A percentile compares a stretch with the other conserved stretches of the same genome.
phyloP scores from a whole-genome alignment of 768 basidiomycete genomes.

The Tylopilus sp. region DNA sequence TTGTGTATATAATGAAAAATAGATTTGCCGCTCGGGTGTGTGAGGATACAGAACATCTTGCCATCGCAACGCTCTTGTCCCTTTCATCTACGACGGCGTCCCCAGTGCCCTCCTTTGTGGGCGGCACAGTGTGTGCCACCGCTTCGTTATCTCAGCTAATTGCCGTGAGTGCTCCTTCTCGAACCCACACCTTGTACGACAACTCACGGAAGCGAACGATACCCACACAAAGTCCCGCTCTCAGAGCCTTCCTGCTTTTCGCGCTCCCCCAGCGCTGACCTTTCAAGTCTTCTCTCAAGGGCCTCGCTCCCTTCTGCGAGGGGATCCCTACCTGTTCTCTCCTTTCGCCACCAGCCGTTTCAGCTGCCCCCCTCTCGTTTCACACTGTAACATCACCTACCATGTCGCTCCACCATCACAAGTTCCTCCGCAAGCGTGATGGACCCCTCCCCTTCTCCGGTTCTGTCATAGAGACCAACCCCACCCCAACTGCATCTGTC shows the following conservation, averaged over 20 bases:
- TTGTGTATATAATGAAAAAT: no score
- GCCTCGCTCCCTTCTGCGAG: slow-evolving; percentile 22
- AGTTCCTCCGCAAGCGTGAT: slow-evolving; percentile 14
- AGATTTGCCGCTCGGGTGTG: no score
- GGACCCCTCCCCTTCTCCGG: slow-evolving; percentile 17
- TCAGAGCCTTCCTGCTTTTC: not conserved
- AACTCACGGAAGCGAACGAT: slow-evolving; percentile 21
- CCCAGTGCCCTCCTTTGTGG: not conserved
- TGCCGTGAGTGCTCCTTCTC: slow-evolving; percentile 10
- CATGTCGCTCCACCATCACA: slow-evolving; percentile 17
- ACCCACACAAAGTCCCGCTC: not conserved
- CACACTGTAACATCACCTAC: not conserved
- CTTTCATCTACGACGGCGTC: no score
- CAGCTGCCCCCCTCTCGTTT: slow-evolving; percentile 2
- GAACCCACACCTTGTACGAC: not conserved
- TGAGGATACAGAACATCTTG: no score
- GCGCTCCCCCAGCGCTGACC: not conserved
- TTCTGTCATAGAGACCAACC: slow-evolving; percentile 21
- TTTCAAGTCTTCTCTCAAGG: not conserved
- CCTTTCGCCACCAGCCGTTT: slow-evolving; percentile 17
- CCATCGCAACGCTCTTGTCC: slow-evolving; percentile 17
- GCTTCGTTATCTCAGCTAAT: not conserved
- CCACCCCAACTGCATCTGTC: slow-evolving; percentile 25
- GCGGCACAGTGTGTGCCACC: slow-evolving; percentile 5
- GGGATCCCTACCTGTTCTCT: slow-evolving; percentile 13